Percentiles rank a stretch among this genome's conserved stretches.
phyloP scores from a whole-genome alignment of 179 eudicot genomes.

The Beta corolliflora region DNA sequence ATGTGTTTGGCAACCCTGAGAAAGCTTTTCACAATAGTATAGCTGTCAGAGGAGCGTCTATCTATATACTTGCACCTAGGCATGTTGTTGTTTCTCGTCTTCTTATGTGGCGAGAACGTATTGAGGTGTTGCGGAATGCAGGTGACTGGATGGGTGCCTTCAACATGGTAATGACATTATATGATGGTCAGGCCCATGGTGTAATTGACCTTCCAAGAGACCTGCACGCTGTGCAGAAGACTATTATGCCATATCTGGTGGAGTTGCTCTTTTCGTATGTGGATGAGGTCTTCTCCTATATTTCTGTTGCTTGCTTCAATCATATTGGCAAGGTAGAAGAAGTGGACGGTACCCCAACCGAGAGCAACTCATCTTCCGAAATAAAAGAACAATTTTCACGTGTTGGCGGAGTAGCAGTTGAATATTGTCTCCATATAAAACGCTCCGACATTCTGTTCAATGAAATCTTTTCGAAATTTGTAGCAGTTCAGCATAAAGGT shows the following conservation, averaged over 20 bases:
- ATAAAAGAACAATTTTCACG: conserved; percentile 86
- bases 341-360: conserved; percentile 35
- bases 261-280: conserved; percentile 83
- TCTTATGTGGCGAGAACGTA: conserved; percentile 91
- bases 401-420: conserved; percentile 98
- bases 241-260: conserved; percentile 77
- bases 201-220: conserved; percentile 87
- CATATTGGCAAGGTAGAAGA: conserved; percentile 60
- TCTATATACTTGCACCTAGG: conserved; percentile 74
- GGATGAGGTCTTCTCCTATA: conserved; percentile 95
- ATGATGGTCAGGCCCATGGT: conserved; percentile 93
- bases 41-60: conserved; percentile 81
- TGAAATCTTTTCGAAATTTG: conserved; percentile 71
- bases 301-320: conserved; percentile 80
- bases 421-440: conserved; percentile 86
- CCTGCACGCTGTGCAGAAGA: conserved; percentile 62
- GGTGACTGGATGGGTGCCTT: conserved; percentile 99
- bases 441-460: conserved; percentile 89
- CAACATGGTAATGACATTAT: conserved; percentile 89
- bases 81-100: conserved; percentile 83
- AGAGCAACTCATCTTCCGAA: conserved; percentile 40
- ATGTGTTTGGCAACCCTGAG: conserved; percentile 83
- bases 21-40: conserved; percentile 89
- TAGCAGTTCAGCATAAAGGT: conserved; percentile 80
- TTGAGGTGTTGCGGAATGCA: conserved; percentile 83